Evolutionary conservation across 139 green algal genomes (phyloP).

Genomic region (Monoraphidium neglectum): DNA sequence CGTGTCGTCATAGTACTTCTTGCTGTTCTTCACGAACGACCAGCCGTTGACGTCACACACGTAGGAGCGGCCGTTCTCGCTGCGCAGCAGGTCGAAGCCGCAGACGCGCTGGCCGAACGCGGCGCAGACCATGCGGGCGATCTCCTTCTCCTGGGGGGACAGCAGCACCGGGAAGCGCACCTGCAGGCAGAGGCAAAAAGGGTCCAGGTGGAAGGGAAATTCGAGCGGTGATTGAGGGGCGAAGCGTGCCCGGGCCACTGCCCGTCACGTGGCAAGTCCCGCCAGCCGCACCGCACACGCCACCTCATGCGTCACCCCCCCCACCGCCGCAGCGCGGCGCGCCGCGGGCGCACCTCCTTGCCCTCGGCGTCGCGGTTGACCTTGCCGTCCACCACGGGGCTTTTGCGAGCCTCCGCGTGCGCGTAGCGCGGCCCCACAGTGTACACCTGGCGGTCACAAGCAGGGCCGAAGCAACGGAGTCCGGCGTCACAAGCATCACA

Average conservation of each 20-base stretch:
- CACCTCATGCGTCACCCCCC: slow-evolving; percentile 32
- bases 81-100: slow-evolving; percentile 93
- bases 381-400: slow-evolving; percentile 93
- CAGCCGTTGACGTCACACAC: slow-evolving; percentile 99
- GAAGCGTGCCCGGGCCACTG: too few species aligned
- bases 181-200: too few species aligned
- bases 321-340: slow-evolving; percentile 87
- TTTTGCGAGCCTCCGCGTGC: slow-evolving; percentile 97
- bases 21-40: slow-evolving; percentile 98
- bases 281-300: too few species aligned
- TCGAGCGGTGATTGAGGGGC: too few species aligned
- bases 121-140: slow-evolving; percentile 90
- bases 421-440: slow-evolving; percentile 82
- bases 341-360: slow-evolving; percentile 64
- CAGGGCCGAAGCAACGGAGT: too few species aligned
- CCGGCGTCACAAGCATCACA: too few species aligned
- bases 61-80: slow-evolving; percentile 20
- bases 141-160: slow-evolving; percentile 76
- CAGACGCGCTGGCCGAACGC: slow-evolving; percentile 94
- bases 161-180: slow-evolving; percentile 32
- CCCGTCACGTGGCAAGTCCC: too few species aligned
- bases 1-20: slow-evolving; percentile 97
- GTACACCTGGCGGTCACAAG: slow-evolving; percentile 36
- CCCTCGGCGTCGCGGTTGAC: slow-evolving; percentile 42
- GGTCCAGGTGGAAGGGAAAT: too few species aligned